These are phyloP conservation scores for Lippia alba DNA, from an alignment of 305 asterid genomes.

Conservation along the genomic window DNA sequence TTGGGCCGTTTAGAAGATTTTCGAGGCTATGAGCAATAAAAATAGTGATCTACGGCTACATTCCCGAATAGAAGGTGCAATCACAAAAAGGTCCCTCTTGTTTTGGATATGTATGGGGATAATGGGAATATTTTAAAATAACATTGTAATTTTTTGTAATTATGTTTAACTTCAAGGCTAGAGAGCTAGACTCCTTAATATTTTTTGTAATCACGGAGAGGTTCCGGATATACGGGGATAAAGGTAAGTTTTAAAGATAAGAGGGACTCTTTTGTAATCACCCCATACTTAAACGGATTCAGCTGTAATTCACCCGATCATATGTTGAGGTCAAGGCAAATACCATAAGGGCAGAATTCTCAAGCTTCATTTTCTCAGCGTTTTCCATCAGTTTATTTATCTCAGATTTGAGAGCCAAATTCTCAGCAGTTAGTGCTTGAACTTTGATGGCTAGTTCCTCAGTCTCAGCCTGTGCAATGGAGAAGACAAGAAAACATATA, in stretches of 20 bases:
- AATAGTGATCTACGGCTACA: not conserved
- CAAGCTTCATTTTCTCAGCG: constrained; percentile 75
- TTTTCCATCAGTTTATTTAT: constrained; percentile 59
- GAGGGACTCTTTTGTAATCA: too few species aligned
- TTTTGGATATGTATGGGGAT: too few species aligned
- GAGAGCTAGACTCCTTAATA: too few species aligned
- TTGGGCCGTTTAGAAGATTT: constrained; percentile 10
- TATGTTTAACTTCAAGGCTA: too few species aligned
- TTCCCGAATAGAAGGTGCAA: too few species aligned
- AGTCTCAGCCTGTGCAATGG: constrained; percentile 71
- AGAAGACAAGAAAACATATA: not conserved
- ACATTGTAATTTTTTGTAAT: too few species aligned
- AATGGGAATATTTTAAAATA: too few species aligned
- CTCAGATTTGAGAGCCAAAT: constrained; percentile 76
- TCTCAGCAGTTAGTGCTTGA: constrained; percentile 69
- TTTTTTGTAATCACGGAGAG: too few species aligned
- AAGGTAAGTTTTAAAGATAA: too few species aligned
- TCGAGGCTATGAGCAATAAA: not conserved
- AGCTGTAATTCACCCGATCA: not conserved
- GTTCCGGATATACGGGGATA: too few species aligned
- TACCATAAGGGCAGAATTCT: constrained; percentile 75
- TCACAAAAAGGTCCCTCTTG: too few species aligned
- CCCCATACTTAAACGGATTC: too few species aligned
- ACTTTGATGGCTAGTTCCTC: constrained; percentile 86
- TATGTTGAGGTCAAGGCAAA: not conserved